Evolutionary conservation across 768 basidiomycete species (phyloP), one percentile per base, ranked within the genome.

Genomic region (Pleurotus giganteus): DNA sequence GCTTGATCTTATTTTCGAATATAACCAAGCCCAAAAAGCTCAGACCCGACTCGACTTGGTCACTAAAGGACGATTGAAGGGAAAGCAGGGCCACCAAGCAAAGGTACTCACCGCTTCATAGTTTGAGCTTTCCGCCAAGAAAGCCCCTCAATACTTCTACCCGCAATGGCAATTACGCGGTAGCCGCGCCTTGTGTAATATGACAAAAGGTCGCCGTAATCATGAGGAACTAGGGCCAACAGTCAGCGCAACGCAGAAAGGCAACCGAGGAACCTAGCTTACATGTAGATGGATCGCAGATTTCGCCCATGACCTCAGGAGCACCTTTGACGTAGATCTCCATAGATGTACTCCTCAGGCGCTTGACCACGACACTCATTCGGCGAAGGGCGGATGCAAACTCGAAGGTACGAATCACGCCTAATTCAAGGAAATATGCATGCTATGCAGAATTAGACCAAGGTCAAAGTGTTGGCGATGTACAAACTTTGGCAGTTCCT

Each of bases 271-370:
- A 6, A 49, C 28, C 32, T 3, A 26, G 76, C 94, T 61, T 63
- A 98, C 96, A 86, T n/a, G 95, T 91, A 49, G 88, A 83, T 57
- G 79, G 86, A 53, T 94, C 89, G 67, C 97, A 99, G 54, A 99
- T 98, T 37, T 95, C 94, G 5, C 72, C 69, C 95, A 99, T 98
- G 54, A 98, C 93, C 70, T 99, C 97, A 0, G 97, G 97, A 1
- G 97, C 97, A n/a, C 97, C 97, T 66, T 99, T 99, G 63, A 95
- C 94, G 66, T 98, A 98, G 9, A 98, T 79, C 66, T 99, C 97
- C 94, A 99, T 98, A 67, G 90, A 93, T 51, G 72, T 83, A 60
- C 95, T 95, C 69, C 89, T 97, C 51, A 99, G 80, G 49, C 93
- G 80, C 69, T 98, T 99, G 63, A 98, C 96, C 50, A 99, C 84